Conservation (phyloP, 306 rosid species). For the Senna tora region DNA sequence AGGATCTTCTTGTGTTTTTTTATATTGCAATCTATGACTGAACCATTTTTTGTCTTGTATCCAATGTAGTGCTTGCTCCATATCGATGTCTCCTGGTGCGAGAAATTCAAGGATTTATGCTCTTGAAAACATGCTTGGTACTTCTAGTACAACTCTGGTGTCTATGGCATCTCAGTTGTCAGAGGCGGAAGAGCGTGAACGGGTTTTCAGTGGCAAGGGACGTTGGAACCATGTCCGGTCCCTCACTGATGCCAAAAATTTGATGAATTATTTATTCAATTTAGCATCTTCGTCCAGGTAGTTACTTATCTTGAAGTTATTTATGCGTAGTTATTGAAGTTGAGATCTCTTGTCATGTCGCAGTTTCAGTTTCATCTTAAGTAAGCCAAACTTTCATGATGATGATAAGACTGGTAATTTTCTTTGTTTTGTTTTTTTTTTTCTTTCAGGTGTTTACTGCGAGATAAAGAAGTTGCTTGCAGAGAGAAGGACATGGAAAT, state of each 20-base stretch:
- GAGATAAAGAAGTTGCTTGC: slow-evolving; percentile 72
- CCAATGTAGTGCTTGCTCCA: slow-evolving; percentile 50
- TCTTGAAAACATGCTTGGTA: slow-evolving; percentile 85
- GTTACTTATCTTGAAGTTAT: slow-evolving; percentile 20
- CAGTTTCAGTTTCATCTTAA: slow-evolving; percentile 10
- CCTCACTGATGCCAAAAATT: slow-evolving; percentile 86
- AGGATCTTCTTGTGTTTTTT: slow-evolving; percentile 15
- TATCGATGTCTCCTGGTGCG: slow-evolving; percentile 88
- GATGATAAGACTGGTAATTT: background rate
- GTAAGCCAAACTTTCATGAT: slow-evolving; percentile 17
- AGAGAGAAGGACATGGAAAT: slow-evolving; percentile 78
- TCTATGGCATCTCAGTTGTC: slow-evolving; percentile 97
- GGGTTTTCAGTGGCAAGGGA: slow-evolving; percentile 84
- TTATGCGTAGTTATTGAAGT: background rate
- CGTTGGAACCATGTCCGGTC: slow-evolving; percentile 97
- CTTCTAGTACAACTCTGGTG: slow-evolving; percentile 79
- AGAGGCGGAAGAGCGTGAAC: slow-evolving; percentile 93
- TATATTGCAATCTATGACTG: slow-evolving; percentile 29
- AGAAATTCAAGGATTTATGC: slow-evolving; percentile 91
- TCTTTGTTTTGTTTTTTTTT: slow-evolving; percentile 16
- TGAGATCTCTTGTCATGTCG: slow-evolving; percentile 50
- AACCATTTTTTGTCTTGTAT: background rate
- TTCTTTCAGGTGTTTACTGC: slow-evolving; percentile 64
- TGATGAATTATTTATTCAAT: slow-evolving; percentile 89
- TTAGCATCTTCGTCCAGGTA: slow-evolving; percentile 92